These are phyloP conservation scores for Populus tremula DNA, from an alignment of 345 rosid species.

Conservation along the genomic window DNA sequence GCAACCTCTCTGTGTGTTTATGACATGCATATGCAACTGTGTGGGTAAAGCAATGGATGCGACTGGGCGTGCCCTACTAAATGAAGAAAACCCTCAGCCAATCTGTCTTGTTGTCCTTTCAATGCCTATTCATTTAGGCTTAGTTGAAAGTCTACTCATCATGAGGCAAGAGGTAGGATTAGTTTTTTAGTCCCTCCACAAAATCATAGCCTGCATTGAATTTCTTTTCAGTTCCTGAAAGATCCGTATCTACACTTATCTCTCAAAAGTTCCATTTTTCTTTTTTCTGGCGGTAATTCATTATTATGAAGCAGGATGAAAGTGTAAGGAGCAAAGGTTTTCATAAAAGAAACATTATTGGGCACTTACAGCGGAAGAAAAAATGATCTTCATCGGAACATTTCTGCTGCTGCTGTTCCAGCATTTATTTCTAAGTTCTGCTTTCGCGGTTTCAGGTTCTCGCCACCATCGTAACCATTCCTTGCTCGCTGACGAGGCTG, in stretches of 20 bases:
- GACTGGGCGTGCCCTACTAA: neutral
- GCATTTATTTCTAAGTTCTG: conserved; percentile 11
- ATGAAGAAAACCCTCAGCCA: neutral
- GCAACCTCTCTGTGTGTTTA: neutral
- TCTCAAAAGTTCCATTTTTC: neutral
- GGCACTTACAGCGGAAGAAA: neutral
- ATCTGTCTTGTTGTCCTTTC: neutral
- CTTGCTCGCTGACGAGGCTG: conserved; percentile 39
- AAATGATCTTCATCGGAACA: conserved; percentile 24
- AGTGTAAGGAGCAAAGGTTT: neutral
- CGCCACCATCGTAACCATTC: conserved; percentile 25
- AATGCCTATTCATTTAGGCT: conserved; percentile 13
- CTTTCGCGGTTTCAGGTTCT: conserved; percentile 13
- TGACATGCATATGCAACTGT: conserved; percentile 1
- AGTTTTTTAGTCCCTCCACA: conserved; percentile 1
- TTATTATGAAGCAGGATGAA: conserved; percentile 13
- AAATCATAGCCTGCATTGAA: conserved; percentile 19
- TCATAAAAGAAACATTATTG: neutral
- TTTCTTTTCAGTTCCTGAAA: neutral
- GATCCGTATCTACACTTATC: neutral
- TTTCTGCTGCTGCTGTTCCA: conserved; percentile 23
- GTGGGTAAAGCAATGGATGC: neutral
- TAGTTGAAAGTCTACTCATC: conserved; percentile 34
- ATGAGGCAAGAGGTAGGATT: neutral
- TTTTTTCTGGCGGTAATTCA: neutral